Base-by-base conservation (phyloP, 495 filamentous ascomycete species). In the Arthonia radiata region DNA sequence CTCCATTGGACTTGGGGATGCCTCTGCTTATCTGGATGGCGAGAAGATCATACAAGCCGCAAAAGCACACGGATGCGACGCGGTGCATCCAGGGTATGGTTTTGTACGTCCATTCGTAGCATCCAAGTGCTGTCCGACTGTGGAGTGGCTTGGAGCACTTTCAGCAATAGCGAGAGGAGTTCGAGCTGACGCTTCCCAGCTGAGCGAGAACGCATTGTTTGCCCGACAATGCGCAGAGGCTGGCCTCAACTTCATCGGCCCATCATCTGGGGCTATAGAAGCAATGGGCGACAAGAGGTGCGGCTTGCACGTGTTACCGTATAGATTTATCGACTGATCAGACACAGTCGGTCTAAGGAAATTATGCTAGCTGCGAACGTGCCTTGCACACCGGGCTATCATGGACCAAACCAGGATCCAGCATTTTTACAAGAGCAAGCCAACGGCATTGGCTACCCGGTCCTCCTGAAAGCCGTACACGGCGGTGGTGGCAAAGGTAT, bases 401-500 rank as follows among this genome's bases (percentile, higher is more conserved):
- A 94, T 41, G 89, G 89, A 16, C 38, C 49, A 4, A 77, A 91
- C 26, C 86, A 99, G 50, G 67, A 71, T 31, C 60, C 69, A 3
- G 47, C 55, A 17, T 64, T 71, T 40, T 57, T 99, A 23, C 56
- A 72, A 32, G 49, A 50, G 6, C 61, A 82, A 43, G 86, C 86
- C 11, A 60, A 64, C 32, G 67, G 72, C 40, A 79, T 94, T 42
- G 66, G 66, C 31, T 99, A 80, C 34, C 86, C 86, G 0, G 89
- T 99, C 10, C 61, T 99, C 10, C 63, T 99, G 23, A 99, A 99
- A 53, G 90, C 89, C 19, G 81, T 94, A 30, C 90, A 82, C 44
- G 86, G 86, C 2, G 86, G 86, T 18, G 86, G 86, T 30, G 86
- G 86, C 9, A 97, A 99, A 46, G 86, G 86, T n/a, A 99, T 99